Conservation (phyloP, 164 flowering plant species). For the Houttuynia cordata region DNA sequence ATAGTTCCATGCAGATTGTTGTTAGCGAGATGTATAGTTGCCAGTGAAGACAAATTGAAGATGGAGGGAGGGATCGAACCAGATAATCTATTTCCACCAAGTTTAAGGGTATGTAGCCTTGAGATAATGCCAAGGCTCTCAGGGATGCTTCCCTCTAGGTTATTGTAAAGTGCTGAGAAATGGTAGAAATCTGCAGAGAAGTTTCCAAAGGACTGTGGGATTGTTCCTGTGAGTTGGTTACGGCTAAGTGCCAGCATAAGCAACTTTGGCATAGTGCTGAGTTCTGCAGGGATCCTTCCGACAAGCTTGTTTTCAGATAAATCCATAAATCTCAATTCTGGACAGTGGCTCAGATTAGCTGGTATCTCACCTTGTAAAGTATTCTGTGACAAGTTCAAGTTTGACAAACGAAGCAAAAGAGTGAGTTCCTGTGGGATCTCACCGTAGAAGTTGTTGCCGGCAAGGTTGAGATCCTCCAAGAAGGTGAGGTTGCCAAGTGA, state of each 20-base stretch:
- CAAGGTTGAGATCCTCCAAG: conserved; percentile 23
- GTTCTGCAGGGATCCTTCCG: conserved; percentile 25
- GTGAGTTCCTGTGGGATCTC: conserved; percentile 21
- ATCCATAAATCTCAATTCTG: conserved; percentile 15
- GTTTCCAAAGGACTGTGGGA: conserved; percentile 28
- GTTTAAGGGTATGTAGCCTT: conserved; percentile 17
- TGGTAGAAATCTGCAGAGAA: conserved; percentile 14
- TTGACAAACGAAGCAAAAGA: conserved; percentile 17
- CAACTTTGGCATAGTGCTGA: conserved; percentile 17
- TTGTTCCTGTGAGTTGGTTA: conserved; percentile 25
- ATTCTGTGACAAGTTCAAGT: conserved; percentile 26
- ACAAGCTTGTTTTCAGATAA: conserved; percentile 16
- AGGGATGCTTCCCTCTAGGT: conserved; percentile 23
- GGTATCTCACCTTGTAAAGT: conserved; percentile 24
- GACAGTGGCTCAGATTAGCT: conserved; percentile 11
- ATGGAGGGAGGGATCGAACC: conserved; percentile 33
- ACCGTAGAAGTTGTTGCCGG: conserved; percentile 22
- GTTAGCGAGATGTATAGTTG: conserved; percentile 11
- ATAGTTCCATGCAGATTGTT: conserved; percentile 26
- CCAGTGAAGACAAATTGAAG: conserved; percentile 39
- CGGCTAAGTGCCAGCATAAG: conserved; percentile 12
- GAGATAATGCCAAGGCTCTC: conserved; percentile 14
- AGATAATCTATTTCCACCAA: conserved; percentile 21
- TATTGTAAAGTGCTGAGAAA: conserved; percentile 15
- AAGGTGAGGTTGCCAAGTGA: conserved; percentile 34